Conservation (phyloP, 257 asterid genomes). For the Solanum sparsipilum region DNA sequence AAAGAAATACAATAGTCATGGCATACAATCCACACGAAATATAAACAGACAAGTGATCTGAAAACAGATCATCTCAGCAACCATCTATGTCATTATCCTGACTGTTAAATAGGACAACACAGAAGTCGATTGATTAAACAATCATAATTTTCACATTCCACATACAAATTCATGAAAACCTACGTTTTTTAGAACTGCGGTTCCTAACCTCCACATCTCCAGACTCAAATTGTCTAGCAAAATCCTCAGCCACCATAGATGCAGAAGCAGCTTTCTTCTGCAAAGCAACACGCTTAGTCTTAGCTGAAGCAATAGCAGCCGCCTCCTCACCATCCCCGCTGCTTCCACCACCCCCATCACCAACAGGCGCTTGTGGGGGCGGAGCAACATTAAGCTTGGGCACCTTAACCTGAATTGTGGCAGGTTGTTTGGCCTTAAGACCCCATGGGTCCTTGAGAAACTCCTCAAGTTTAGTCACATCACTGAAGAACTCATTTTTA, state of each 20-base stretch:
- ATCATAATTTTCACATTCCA: neutral
- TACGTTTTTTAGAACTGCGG: neutral
- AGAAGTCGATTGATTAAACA: neutral
- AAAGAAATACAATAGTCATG: neutral
- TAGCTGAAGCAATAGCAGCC: slow-evolving; percentile 48
- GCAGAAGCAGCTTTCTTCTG: slow-evolving; percentile 88
- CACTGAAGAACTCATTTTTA: slow-evolving; percentile 46
- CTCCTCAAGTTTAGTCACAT: slow-evolving; percentile 58
- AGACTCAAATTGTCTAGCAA: slow-evolving; percentile 68
- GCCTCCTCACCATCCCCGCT: slow-evolving; percentile 40
- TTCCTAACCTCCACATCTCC: slow-evolving; percentile 61
- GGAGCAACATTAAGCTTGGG: slow-evolving; percentile 55
- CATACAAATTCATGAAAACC: neutral
- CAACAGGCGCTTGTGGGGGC: neutral
- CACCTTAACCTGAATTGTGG: slow-evolving; percentile 73
- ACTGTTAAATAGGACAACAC: neutral
- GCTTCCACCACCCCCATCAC: slow-evolving; percentile 11
- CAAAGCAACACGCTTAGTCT: slow-evolving; percentile 69
- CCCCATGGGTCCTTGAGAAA: slow-evolving; percentile 82
- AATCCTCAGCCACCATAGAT: slow-evolving; percentile 74
- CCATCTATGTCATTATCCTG: neutral
- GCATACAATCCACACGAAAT: neutral
- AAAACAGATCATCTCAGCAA: neutral
- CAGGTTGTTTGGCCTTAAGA: slow-evolving; percentile 55
- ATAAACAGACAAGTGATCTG: neutral